A percentile compares a stretch with the other conserved stretches of the same genome.
Conservation (phyloP, 2,329 filamentous ascomycete species). For the Colletotrichum limetticola region DNA sequence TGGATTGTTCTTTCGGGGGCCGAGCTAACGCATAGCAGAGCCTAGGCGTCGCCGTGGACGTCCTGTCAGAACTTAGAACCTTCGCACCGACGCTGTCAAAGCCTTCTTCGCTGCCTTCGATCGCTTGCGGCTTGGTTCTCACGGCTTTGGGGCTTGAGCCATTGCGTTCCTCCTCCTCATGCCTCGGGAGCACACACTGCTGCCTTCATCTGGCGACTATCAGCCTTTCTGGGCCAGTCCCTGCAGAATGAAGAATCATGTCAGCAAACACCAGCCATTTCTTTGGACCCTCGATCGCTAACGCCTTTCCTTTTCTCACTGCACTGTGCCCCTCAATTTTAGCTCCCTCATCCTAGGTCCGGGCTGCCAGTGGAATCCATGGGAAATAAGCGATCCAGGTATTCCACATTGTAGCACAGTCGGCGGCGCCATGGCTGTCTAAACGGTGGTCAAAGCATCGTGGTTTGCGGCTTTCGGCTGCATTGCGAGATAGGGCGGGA, state of each 20-base stretch:
- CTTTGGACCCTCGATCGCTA: neutral
- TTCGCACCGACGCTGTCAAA: constrained; percentile 24
- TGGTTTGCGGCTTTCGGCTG: constrained; percentile 3
- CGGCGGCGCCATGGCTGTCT: neutral
- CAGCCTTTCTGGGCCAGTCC: neutral
- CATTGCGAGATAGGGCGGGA: neutral
- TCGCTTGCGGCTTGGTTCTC: neutral
- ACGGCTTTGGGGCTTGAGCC: constrained; percentile 6
- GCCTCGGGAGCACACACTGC: neutral
- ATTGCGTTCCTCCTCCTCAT: neutral
- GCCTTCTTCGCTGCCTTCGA: constrained; percentile 3
- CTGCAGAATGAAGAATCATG: neutral
- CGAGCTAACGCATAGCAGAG: constrained; percentile 27
- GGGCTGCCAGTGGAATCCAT: constrained; percentile 20
- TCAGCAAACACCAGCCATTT: constrained; percentile 1
- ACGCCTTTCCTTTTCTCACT: neutral
- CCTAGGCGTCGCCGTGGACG: constrained; percentile 5
- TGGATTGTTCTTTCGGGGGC: constrained; percentile 3
- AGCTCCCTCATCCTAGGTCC: constrained; percentile 10
- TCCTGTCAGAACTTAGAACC: constrained; percentile 24
- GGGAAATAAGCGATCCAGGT: constrained; percentile 19
- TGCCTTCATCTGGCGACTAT: neutral
- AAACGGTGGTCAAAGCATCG: constrained; percentile 19
- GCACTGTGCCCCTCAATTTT: constrained; percentile 22
- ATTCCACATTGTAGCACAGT: constrained; percentile 17